Percentiles rank a stretch among this genome's conserved stretches.
Conservation (phyloP, 495 filamentous ascomycete species). For the Talaromyces nanjingensis region DNA sequence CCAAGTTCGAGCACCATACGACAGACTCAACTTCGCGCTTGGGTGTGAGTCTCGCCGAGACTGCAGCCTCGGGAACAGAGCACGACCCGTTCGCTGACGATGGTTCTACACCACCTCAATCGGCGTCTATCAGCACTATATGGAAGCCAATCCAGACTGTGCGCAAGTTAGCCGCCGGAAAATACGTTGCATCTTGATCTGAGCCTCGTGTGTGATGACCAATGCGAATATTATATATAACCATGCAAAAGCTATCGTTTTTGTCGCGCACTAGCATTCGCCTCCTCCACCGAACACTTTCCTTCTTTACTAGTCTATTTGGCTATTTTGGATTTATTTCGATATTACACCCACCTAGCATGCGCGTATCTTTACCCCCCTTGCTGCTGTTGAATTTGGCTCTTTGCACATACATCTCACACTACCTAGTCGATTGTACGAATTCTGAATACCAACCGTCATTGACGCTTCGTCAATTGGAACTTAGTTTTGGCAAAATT, state of each 20-base stretch:
- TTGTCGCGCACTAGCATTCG: background rate
- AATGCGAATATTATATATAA: background rate
- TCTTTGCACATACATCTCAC: background rate
- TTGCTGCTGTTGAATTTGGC: background rate
- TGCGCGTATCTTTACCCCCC: background rate
- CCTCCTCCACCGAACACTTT: background rate
- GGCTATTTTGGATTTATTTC: background rate
- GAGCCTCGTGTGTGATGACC: background rate
- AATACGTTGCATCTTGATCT: slow-evolving; percentile 47
- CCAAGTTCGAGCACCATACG: slow-evolving; percentile 67
- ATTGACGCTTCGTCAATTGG: background rate
- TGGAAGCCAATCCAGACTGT: slow-evolving; percentile 71
- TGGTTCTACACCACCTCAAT: slow-evolving; percentile 24
- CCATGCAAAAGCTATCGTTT: background rate
- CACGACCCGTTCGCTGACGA: slow-evolving; percentile 66
- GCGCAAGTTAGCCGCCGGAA: slow-evolving; percentile 72
- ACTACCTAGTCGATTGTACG: background rate
- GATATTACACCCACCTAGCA: background rate
- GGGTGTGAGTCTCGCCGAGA: slow-evolving; percentile 42
- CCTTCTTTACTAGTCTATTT: background rate
- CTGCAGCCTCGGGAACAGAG: slow-evolving; percentile 18
- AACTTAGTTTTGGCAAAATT: background rate
- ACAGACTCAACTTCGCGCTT: slow-evolving; percentile 53
- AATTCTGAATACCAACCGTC: background rate
- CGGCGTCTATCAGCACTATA: slow-evolving; percentile 26